A percentile compares a stretch with the other conserved stretches of the same genome.
Evolutionary conservation across 2,329 filamentous ascomycete species (phyloP).

Genomic region (Cylindrodendrum hubeiense): DNA sequence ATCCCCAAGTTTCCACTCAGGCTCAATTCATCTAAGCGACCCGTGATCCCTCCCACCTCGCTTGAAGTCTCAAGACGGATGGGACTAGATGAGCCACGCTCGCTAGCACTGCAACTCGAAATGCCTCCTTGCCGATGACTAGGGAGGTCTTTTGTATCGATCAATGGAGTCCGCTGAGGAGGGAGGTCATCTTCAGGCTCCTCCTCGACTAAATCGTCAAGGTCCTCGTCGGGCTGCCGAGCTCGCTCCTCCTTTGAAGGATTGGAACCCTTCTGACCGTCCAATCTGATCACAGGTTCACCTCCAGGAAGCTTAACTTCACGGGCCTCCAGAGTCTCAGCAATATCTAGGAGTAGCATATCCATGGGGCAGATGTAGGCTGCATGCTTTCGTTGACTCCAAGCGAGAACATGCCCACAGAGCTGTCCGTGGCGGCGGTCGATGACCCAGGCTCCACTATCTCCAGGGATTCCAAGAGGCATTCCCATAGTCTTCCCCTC

Average conservation of each 20-base stretch:
- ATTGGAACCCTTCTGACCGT: constrained; percentile 24
- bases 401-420: constrained; percentile 91
- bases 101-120: constrained; percentile 32
- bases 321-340: constrained; percentile 77
- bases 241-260: constrained; percentile 24
- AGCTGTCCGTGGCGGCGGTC: constrained; percentile 83
- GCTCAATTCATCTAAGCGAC: constrained; percentile 49
- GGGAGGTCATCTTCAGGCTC: constrained; percentile 35
- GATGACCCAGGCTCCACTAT: constrained; percentile 94
- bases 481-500: constrained; percentile 37
- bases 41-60: constrained; percentile 44
- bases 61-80: constrained; percentile 44
- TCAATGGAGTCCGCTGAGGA: constrained; percentile 22
- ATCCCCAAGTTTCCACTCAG: constrained; percentile 47
- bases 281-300: constrained; percentile 53
- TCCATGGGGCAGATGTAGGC: constrained; percentile 98
- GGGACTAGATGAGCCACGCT: constrained; percentile 42
- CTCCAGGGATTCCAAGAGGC: constrained; percentile 80
- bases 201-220: constrained; percentile 46
- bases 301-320: constrained; percentile 79
- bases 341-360: constrained; percentile 86
- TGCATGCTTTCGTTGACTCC: constrained; percentile 82
- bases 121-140: constrained; percentile 21
- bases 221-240: constrained; percentile 37
- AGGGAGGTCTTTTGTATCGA: constrained; percentile 18